phyloP scores from a whole-genome alignment of 108 stramenopile genomes.

The Skeletonema menzelii region DNA sequence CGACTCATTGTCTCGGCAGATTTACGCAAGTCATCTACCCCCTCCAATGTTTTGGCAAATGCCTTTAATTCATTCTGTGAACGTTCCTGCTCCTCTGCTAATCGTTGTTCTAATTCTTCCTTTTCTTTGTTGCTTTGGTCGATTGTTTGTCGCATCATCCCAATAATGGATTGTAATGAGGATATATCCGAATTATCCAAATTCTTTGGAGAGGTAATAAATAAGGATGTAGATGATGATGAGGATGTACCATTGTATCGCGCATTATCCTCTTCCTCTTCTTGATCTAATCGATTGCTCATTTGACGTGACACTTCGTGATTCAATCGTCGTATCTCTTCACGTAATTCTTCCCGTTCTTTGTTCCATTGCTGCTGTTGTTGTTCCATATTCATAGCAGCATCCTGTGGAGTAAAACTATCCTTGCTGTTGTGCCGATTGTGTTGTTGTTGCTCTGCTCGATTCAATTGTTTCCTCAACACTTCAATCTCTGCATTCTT shows the following conservation, averaged over 20 bases:
- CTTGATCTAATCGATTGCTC: background rate
- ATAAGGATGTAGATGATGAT: background rate
- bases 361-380: conserved; percentile 10
- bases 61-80: conserved; percentile 27
- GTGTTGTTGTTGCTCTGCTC: conserved; percentile 4
- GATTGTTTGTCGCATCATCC: conserved; percentile 20
- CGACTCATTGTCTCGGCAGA: conserved; percentile 32
- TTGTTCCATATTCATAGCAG: background rate
- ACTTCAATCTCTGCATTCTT: conserved; percentile 16
- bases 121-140: conserved; percentile 26
- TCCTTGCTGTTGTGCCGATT: background rate
- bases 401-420: background rate
- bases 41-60: conserved; percentile 35
- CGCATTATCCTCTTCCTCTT: background rate
- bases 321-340: conserved; percentile 30
- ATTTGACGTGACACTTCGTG: conserved; percentile 13
- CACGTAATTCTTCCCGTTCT: conserved; percentile 18
- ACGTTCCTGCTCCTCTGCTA: conserved; percentile 29
- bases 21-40: conserved; percentile 32
- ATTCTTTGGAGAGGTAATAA: background rate
- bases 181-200: conserved; percentile 17
- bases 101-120: conserved; percentile 23
- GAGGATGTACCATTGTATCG: background rate
- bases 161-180: conserved; percentile 32
- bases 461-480: conserved; percentile 16